Conservation (phyloP, 257 asterid genomes). For the Gentiana dahurica region DNA sequence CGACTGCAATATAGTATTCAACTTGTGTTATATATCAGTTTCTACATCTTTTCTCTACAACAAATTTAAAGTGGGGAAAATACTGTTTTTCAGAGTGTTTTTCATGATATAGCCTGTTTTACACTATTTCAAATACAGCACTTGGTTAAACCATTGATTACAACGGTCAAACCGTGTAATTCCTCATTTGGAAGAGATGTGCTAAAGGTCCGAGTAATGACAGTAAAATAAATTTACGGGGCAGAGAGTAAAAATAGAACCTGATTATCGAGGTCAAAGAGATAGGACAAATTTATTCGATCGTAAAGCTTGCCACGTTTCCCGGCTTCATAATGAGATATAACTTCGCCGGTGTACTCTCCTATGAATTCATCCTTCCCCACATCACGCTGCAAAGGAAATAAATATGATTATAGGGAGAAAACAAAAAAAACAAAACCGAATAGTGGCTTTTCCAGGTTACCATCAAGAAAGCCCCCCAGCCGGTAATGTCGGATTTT, state of each 20-base stretch:
- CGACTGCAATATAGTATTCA: constrained; percentile 35
- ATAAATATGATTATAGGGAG: constrained; percentile 12
- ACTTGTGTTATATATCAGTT: too few relatives aligned
- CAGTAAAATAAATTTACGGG: too few relatives aligned
- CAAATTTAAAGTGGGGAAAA: too few relatives aligned
- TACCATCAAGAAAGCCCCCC: constrained; percentile 99
- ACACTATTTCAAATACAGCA: too few relatives aligned
- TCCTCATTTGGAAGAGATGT: too few relatives aligned
- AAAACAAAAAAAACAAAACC: neutral
- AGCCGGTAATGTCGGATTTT: constrained; percentile 86
- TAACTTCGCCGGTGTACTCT: constrained; percentile 92
- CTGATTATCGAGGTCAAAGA: constrained; percentile 83
- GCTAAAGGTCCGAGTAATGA: too few relatives aligned
- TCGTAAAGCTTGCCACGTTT: constrained; percentile 98
- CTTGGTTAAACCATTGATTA: too few relatives aligned
- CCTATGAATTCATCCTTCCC: constrained; percentile 90
- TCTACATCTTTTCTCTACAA: too few relatives aligned
- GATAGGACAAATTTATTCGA: constrained; percentile 87
- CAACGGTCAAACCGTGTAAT: too few relatives aligned
- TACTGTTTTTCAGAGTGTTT: too few relatives aligned
- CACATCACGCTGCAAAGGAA: constrained; percentile 63
- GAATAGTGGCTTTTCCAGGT: constrained; percentile 3
- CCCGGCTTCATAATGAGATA: constrained; percentile 96
- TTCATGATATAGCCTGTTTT: too few relatives aligned
- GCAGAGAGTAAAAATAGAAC: constrained; percentile 11